Conservation (phyloP, 83 land plant species). For the Picea abies region DNA sequence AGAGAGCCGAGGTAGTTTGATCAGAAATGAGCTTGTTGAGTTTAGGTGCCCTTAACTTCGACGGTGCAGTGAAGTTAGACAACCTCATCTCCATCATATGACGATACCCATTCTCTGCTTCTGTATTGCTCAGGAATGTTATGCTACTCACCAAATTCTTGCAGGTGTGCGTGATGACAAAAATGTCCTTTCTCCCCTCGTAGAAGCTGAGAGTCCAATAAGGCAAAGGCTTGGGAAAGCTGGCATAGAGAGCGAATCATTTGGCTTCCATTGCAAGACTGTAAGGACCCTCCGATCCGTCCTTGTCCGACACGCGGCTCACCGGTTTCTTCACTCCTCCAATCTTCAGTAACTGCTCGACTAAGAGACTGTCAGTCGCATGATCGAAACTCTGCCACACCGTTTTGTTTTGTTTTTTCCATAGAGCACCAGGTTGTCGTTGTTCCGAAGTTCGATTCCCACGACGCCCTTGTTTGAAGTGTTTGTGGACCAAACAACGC, state of each 20-base stretch:
- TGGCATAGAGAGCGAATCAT: conserved; percentile 18
- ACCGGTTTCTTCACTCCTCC: too few species aligned
- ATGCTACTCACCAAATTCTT: neutral
- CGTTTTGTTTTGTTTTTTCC: conserved; percentile 5
- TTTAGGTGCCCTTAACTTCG: neutral
- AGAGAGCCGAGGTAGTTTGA: neutral
- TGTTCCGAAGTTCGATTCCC: conserved; percentile 23
- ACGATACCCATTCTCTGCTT: neutral
- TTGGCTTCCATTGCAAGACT: conserved; percentile 14
- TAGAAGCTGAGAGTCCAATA: neutral
- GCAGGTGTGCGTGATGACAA: neutral
- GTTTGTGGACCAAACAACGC: conserved; percentile 37
- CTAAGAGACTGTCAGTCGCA: too few species aligned
- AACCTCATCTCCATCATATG: conserved; percentile 12
- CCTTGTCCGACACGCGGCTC: conserved; percentile 5
- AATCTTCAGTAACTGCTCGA: too few species aligned
- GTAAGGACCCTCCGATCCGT: conserved; percentile 32
- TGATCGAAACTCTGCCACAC: conserved; percentile 28
- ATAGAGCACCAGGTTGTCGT: conserved; percentile 44
- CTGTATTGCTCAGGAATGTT: conserved; percentile 15
- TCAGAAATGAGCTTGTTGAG: neutral
- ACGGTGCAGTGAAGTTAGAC: neutral
- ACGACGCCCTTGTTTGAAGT: conserved; percentile 20
- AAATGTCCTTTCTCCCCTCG: neutral
- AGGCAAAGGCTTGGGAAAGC: neutral